Conservation (phyloP, 2,329 filamentous ascomycete genomes). For the Fusarium proliferatum region DNA sequence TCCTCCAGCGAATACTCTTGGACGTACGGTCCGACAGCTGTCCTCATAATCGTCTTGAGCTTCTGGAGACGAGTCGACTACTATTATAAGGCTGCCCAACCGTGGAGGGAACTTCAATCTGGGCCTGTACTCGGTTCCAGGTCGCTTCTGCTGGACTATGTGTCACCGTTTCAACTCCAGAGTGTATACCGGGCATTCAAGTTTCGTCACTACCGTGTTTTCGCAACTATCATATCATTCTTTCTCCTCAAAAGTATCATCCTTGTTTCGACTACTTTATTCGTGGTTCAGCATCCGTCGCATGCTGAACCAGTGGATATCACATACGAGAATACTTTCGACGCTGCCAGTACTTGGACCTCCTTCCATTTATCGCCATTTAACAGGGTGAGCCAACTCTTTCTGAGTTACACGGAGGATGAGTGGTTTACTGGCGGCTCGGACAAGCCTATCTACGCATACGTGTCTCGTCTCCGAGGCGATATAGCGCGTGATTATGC, state of each 20-base stretch:
- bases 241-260: neutral
- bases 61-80: neutral
- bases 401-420: neutral
- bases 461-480: neutral
- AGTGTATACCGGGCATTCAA: rapidly evolving
- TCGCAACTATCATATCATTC: rapidly evolving
- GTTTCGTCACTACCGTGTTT: rapidly evolving
- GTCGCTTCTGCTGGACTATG: neutral
- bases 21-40: neutral
- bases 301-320: neutral
- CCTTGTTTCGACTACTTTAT: rapidly evolving
- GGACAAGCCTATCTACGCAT: neutral
- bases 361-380: neutral
- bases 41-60: neutral
- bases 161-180: neutral
- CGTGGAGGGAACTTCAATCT: neutral
- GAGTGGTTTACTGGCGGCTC: neutral
- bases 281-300: neutral
- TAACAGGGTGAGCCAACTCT: too few relatives aligned
- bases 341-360: neutral
- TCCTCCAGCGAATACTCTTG: neutral
- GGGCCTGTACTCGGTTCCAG: rapidly evolving
- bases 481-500: neutral
- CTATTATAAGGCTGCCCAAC: neutral
- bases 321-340: neutral